phyloP scores from a whole-genome alignment of 441 rosid species.

The Caryocar brasiliense region DNA sequence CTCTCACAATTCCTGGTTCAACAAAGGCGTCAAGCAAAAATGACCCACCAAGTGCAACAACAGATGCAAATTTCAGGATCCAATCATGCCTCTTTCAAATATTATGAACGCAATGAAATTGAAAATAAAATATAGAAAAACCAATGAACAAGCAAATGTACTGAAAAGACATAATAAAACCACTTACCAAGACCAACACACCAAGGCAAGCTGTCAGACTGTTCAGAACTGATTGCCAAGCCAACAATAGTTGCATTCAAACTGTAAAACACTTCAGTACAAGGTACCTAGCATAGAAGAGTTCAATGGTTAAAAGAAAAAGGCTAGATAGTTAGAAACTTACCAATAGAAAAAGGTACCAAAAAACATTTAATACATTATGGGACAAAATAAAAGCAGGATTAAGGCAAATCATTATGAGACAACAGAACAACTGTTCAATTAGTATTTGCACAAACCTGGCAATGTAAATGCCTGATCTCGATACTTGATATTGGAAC shows the following conservation, averaged over 20 bases:
- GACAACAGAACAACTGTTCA: slow-evolving; percentile 1
- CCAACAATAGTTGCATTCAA: slow-evolving; percentile 84
- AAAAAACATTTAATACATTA: no score
- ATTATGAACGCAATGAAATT: no score
- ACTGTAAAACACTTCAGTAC: slow-evolving; percentile 58
- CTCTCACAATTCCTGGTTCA: slow-evolving; percentile 74
- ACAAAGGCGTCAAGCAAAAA: slow-evolving; percentile 5
- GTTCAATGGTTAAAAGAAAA: slow-evolving; percentile 5
- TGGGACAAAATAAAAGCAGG: no score
- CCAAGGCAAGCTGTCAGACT: slow-evolving; percentile 46
- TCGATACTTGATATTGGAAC: slow-evolving; percentile 67
- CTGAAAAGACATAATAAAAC: slow-evolving; percentile 1
- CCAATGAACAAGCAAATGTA: no score
- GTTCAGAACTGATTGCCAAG: slow-evolving; percentile 60
- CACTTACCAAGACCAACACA: slow-evolving; percentile 87
- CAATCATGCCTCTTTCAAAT: not conserved
- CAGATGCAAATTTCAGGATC: no score
- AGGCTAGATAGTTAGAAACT: not conserved
- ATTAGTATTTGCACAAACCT: slow-evolving; percentile 38
- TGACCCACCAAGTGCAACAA: no score
- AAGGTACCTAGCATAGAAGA: slow-evolving; percentile 48
- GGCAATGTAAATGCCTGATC: slow-evolving; percentile 71
- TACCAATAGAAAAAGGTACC: not conserved
- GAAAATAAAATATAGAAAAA: not conserved
- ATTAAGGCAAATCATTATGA: not conserved